Conservation (phyloP, 139 green algal genomes). For the Ettlia oleoabundans region DNA sequence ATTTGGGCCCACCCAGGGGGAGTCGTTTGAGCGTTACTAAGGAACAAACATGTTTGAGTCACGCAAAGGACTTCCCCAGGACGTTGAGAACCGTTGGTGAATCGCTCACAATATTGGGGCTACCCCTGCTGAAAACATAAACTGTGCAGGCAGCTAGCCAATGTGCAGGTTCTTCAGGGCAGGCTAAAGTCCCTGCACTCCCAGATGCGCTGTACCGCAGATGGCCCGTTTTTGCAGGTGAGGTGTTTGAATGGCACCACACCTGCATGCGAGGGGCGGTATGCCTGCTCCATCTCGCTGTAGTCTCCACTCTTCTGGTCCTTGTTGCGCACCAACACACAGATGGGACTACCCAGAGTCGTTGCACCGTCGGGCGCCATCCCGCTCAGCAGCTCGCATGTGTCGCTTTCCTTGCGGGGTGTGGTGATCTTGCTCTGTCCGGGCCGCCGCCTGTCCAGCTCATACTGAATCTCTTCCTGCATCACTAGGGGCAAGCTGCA, state of each 20-base stretch:
- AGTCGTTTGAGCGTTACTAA: too few species aligned
- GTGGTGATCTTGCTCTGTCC: conserved; percentile 98
- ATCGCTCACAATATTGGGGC: too few species aligned
- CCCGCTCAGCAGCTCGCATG: conserved; percentile 91
- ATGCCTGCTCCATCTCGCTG: conserved; percentile 88
- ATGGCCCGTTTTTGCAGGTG: neutral
- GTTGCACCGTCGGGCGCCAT: conserved; percentile 78
- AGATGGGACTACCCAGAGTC: conserved; percentile 93
- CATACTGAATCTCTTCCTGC: conserved; percentile 79
- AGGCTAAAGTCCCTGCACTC: too few species aligned
- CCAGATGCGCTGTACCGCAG: too few species aligned
- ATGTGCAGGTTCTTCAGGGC: too few species aligned
- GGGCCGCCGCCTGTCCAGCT: conserved; percentile 88
- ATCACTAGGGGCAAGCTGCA: neutral
- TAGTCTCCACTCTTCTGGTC: conserved; percentile 92
- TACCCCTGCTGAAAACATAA: too few species aligned
- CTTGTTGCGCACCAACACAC: conserved; percentile 96
- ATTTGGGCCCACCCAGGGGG: neutral
- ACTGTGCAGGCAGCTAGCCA: too few species aligned
- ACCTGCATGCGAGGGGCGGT: conserved; percentile 86
- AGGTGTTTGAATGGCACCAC: neutral
- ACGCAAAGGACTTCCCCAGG: too few species aligned
- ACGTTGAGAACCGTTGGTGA: too few species aligned
- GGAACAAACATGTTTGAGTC: too few species aligned
- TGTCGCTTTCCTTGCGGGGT: conserved; percentile 95